phyloP scores from a whole-genome alignment of 345 rosid genomes.

The Pugionium dolabratum region DNA sequence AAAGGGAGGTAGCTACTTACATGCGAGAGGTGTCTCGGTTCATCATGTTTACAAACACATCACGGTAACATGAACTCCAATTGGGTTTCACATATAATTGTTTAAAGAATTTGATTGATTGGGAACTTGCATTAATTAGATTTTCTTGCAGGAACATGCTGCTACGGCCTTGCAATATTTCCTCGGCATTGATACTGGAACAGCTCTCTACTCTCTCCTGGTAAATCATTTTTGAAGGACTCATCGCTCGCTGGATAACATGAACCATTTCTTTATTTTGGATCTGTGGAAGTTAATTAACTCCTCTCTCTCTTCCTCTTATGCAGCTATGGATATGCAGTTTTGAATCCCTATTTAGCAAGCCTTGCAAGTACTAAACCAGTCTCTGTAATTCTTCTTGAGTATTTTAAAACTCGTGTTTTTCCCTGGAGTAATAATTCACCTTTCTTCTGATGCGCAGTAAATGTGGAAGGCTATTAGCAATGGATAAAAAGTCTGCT shows the following conservation, averaged over 20 bases:
- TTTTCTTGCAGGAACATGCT: conserved; percentile 71
- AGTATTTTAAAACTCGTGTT: background rate
- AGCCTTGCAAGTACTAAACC: conserved; percentile 64
- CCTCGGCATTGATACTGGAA: conserved; percentile 55
- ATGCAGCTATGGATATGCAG: conserved; percentile 80
- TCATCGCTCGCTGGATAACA: conserved; percentile 21
- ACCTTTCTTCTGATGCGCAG: conserved; percentile 45
- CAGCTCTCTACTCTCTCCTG: conserved; percentile 68
- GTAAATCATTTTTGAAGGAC: conserved; percentile 42
- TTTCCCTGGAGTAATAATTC: conserved; percentile 7
- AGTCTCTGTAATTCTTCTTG: conserved; percentile 16
- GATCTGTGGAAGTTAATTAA: conserved; percentile 14
- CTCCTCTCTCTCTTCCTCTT: conserved; percentile 24
- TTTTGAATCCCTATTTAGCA: conserved; percentile 68
- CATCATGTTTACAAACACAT: conserved; percentile 69
- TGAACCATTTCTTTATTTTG: conserved; percentile 24
- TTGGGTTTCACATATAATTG: background rate
- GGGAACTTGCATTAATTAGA: conserved; percentile 23
- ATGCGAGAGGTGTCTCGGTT: conserved; percentile 74
- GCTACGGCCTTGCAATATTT: conserved; percentile 73
- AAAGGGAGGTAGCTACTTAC: conserved; percentile 88
- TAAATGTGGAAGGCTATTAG: conserved; percentile 65
- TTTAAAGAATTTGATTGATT: conserved; percentile 17
- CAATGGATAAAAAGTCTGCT: conserved; percentile 69
- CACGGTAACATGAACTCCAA: conserved; percentile 49